Conservation (phyloP, 495 filamentous ascomycete species). For the Neurospora sp. region DNA sequence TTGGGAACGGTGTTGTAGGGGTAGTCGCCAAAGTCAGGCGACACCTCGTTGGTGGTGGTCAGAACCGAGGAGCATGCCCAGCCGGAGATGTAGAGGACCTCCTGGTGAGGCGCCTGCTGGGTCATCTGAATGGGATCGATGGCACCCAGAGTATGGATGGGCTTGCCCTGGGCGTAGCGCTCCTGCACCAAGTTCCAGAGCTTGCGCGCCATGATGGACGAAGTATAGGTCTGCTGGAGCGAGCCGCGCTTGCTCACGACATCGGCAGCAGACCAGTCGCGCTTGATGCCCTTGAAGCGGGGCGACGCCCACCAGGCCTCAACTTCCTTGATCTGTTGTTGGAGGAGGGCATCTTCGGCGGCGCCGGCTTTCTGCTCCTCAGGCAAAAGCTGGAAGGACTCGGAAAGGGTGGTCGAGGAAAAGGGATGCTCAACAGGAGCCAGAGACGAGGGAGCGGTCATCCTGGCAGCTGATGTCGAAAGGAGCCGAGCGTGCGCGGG, state of each 20-base stretch:
- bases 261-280: conserved; percentile 82
- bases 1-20: conserved; percentile 98
- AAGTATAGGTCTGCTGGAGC: conserved; percentile 77
- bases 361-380: conserved; percentile 59
- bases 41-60: conserved; percentile 92
- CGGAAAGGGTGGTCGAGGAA: conserved; percentile 49
- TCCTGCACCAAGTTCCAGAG: conserved; percentile 80
- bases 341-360: conserved; percentile 72
- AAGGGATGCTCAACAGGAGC: conserved; percentile 28
- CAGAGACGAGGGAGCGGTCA: conserved; percentile 13
- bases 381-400: conserved; percentile 72
- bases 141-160: conserved; percentile 93
- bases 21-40: conserved; percentile 94
- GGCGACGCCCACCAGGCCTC: conserved; percentile 78
- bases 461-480: conserved; percentile 15
- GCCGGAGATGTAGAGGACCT: conserved; percentile 89
- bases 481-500: conserved; percentile 8
- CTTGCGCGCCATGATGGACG: conserved; percentile 86
- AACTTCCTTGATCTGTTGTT: conserved; percentile 70
- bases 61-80: conserved; percentile 94
- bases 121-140: conserved; percentile 99
- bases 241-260: conserved; percentile 87
- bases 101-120: conserved; percentile 91
- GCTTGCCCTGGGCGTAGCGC: conserved; percentile 62
- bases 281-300: conserved; percentile 78